Percentiles rank a stretch among this genome's conserved stretches.
Conservation (phyloP, 257 asterid species). For the Ajuga chamaepitys region DNA sequence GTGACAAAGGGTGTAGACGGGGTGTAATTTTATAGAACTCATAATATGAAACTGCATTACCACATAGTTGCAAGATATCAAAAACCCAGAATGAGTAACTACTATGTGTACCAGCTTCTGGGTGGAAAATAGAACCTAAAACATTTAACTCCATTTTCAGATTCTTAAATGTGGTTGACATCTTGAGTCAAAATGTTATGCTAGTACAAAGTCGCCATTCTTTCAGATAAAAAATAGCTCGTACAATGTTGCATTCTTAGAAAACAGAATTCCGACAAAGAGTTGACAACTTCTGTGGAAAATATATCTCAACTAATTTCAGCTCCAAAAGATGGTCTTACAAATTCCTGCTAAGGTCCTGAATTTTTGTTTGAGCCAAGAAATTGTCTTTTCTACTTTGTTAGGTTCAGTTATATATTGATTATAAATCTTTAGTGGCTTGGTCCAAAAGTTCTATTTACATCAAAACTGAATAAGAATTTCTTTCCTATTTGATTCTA, state of each 20-base stretch:
- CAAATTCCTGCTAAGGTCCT: neutral
- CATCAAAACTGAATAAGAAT: too few species aligned
- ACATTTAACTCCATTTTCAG: neutral
- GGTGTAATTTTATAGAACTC: neutral
- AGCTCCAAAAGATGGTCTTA: neutral
- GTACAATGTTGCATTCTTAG: neutral
- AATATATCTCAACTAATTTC: neutral
- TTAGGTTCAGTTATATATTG: too few species aligned
- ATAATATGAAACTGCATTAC: neutral
- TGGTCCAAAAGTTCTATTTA: too few species aligned
- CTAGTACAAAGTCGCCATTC: neutral
- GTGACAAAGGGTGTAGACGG: neutral
- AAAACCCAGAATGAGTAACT: neutral
- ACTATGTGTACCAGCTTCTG: neutral
- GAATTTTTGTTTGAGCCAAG: too few species aligned
- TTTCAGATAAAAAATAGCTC: neutral
- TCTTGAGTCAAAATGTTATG: neutral
- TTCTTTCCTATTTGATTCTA: too few species aligned
- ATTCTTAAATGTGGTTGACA: neutral
- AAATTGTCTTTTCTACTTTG: too few species aligned
- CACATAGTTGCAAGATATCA: constrained; percentile 2
- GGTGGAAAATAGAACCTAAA: neutral
- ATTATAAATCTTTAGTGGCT: too few species aligned
- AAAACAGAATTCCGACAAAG: neutral
- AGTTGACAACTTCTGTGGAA: neutral